Evolutionary conservation across 768 basidiomycete species (phyloP), one percentile per base, ranked within the genome.

Genomic region (Trametopsis cervina): DNA sequence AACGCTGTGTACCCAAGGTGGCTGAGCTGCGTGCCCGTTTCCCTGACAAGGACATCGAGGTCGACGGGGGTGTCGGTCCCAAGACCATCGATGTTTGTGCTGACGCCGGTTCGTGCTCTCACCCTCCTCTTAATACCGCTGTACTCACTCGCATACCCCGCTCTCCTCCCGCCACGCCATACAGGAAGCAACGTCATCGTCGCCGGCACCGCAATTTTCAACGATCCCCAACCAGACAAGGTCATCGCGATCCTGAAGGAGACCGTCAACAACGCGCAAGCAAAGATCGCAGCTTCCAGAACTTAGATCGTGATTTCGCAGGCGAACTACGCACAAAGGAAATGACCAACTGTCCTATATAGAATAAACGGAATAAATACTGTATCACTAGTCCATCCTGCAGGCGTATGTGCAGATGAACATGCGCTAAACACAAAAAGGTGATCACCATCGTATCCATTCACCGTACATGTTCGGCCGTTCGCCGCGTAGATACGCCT

Each of bases 131-230:
- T 29, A 13, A 33, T 18, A 26, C 40, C 15, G 5, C 15, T 7
- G 15, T 7, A 33, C 9, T 15, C 7, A 33, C 29, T 33, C 29
- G 15, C 29, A 33, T 15, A 20, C 6, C 24, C 15, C 7, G n/a
- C 21, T 11, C 11, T 25, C 40, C 6, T 11, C 17, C 27, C n/a
- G 18, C 27, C 27, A 7, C 20, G 9, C 20, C 5, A 4, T 39
- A 10, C 55, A 94, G 95, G 95, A 18, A 93, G 92, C 67, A 99
- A 99, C 60, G 93, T 99, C 55, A 91, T 98, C 45, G 96, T 99
- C 23, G 94, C 96, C 11, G 96, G 96, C 11, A 97, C 94, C 5
- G 93, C 95, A 4, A 86, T 99, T 52, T 98, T 98, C 60, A 79
- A 77, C 36, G 83, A 92, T 2, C 60, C 75, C n/a, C 73, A 83